phyloP scores from a whole-genome alignment of 2,329 filamentous ascomycete species.

The Stagonosporopsis cucurbitacearum region DNA sequence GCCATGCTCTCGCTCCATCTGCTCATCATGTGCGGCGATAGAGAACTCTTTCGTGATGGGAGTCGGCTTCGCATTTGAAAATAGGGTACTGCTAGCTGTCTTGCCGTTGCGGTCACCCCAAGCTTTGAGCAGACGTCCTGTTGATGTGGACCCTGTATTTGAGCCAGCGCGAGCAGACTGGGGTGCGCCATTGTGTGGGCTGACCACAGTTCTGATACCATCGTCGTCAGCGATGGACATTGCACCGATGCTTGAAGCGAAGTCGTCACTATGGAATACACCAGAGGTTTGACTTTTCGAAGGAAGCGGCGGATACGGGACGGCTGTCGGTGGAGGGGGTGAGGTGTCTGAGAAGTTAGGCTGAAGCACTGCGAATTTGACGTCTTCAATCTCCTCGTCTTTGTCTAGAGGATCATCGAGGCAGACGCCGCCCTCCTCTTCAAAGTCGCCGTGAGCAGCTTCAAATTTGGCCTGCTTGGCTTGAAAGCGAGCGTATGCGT shows the following conservation, averaged over 20 bases:
- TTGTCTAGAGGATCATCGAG: slow-evolving; percentile 26
- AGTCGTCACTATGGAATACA: not conserved
- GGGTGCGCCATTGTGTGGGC: not conserved
- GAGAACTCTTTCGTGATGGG: slow-evolving; percentile 39
- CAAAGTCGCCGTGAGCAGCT: slow-evolving; percentile 37
- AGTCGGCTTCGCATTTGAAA: slow-evolving; percentile 44
- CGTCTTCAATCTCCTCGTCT: slow-evolving; percentile 25
- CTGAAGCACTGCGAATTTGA: slow-evolving; percentile 35
- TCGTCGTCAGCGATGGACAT: slow-evolving; percentile 28
- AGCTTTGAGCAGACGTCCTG: slow-evolving; percentile 22
- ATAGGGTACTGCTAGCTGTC: slow-evolving; percentile 40
- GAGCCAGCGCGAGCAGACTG: slow-evolving; percentile 2
- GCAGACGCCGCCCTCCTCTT: slow-evolving; percentile 36
- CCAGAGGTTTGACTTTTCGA: slow-evolving; percentile 4
- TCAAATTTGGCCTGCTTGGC: slow-evolving; percentile 40
- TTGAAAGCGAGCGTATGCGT: slow-evolving; percentile 30
- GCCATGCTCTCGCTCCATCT: slow-evolving; percentile 35
- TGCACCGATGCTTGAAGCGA: slow-evolving; percentile 17
- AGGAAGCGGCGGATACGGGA: slow-evolving; percentile 33
- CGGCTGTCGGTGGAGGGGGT: not conserved
- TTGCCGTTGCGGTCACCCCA: slow-evolving; percentile 35
- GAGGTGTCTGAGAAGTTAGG: slow-evolving; percentile 22
- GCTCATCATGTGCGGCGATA: slow-evolving; percentile 35
- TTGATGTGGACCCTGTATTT: slow-evolving; percentile 2
- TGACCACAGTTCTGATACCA: slow-evolving; percentile 18